Evolutionary conservation across 495 filamentous ascomycete species (phyloP), one percentile per base, ranked within the genome.

Genomic region (Achaetomiella virescens): DNA sequence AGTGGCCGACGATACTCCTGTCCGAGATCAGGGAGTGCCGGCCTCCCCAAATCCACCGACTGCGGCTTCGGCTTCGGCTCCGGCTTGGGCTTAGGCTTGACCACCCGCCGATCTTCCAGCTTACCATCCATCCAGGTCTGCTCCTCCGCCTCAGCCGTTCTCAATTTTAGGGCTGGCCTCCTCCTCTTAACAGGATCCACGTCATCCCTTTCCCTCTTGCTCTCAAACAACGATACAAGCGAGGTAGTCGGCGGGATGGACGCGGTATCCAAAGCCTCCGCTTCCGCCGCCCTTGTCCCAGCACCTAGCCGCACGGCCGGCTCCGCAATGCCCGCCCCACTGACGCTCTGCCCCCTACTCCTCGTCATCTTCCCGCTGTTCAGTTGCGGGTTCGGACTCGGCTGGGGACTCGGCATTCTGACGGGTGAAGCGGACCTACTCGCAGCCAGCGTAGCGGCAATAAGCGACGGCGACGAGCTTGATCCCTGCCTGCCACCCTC

Each of bases 171-270:
- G 29, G 66, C 58, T 15, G 59, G 66, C 25, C 58, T 50, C 50
- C 50, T 65, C 58, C 63, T 76, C 68, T 75, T 78, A n/a, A 70
- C 65, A 10, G 72, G 66, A 25, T 71, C 66, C 46, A 58, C 59
- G 25, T 36, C 29, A 52, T 67, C 58, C 35, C 64, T 63, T 6
- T 41, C 52, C 42, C 41, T 37, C 52, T 69, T 61, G 60, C 58
- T 62, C 67, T 88, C 85, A 59, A 86, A 88, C 58, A 87, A 70
- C 15, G 76, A 73, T 46, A 87, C 79, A 18, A 87, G 69, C 9
- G 81, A 74, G 17, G 72, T 81, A 0, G 83, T 84, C 2, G 81
- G 72, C 49, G 70, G 64, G 20, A 83, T 81, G 3, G 81, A 72
- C 0, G 69, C 73, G n/a, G 74, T 67, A 61, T 86, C 82, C n/a